Conservation (phyloP, 306 rosid genomes). For the Alnus glutinosa region DNA sequence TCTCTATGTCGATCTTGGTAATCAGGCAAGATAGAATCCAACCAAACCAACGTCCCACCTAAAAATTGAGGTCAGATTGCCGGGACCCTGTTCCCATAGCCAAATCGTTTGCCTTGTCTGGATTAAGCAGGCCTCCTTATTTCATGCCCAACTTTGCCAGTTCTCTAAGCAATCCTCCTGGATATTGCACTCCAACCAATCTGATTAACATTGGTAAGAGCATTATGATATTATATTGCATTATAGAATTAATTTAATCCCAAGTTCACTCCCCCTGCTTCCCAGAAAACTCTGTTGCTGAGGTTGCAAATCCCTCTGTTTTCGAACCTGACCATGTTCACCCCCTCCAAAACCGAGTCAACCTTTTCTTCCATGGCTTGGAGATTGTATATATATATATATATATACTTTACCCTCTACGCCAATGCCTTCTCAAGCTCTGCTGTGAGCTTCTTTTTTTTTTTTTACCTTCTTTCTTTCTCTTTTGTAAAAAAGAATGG, state of each 20-base stretch:
- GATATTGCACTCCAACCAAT: conserved; percentile 28
- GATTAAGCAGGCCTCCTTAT: conserved; percentile 53
- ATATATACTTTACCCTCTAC: conserved; percentile 2
- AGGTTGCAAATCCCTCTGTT: conserved; percentile 77
- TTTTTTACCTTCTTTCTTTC: conserved; percentile 17
- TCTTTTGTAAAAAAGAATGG: not conserved
- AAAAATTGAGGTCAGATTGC: conserved; percentile 68
- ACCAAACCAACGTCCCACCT: conserved; percentile 53
- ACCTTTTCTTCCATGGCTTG: conserved; percentile 11
- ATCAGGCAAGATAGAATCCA: conserved; percentile 46
- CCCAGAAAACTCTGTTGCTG: conserved; percentile 41
- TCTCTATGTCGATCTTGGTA: not conserved
- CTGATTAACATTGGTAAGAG: conserved; percentile 35
- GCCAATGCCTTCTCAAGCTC: conserved; percentile 30
- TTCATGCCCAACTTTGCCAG: conserved; percentile 66
- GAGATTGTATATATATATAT: conserved; percentile 7
- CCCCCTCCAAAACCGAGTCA: conserved; percentile 48
- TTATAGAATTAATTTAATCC: conserved; percentile 18
- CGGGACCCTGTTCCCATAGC: conserved; percentile 69
- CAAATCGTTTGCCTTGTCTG: conserved; percentile 60
- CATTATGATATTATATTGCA: conserved; percentile 15
- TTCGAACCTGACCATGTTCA: conserved; percentile 86
- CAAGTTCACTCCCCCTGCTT: conserved; percentile 67
- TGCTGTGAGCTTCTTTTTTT: conserved; percentile 14
- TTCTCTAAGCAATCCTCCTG: conserved; percentile 42